A percentile compares a stretch with the other conserved stretches of the same genome.
phyloP scores from a whole-genome alignment of 768 basidiomycete species.

The Kwoniella sp. region DNA sequence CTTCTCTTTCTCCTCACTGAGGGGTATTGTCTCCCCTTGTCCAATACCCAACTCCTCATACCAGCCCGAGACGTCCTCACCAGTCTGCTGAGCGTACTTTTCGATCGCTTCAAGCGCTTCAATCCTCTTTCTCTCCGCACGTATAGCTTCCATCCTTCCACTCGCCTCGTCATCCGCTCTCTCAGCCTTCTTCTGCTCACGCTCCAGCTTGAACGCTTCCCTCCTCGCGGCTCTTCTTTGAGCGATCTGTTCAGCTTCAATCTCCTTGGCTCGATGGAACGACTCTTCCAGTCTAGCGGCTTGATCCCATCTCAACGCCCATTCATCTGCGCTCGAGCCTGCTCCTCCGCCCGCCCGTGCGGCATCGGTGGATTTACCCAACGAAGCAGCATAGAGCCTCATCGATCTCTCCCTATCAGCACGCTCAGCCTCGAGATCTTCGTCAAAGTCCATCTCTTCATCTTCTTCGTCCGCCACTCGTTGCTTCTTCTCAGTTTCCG shows the following conservation, averaged over 20 bases:
- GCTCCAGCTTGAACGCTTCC: constrained; percentile 27
- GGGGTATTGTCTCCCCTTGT: constrained; percentile 12
- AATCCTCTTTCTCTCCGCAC: constrained; percentile 26
- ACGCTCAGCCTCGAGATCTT: not conserved
- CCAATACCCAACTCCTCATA: constrained; percentile 28
- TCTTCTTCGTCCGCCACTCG: constrained; percentile 3
- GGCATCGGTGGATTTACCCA: not conserved
- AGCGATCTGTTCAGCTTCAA: constrained; percentile 30
- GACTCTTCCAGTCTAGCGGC: constrained; percentile 33
- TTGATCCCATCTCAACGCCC: constrained; percentile 26
- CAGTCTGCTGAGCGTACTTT: constrained; percentile 34
- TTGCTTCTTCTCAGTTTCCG: constrained; percentile 9
- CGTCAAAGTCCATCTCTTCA: not conserved
- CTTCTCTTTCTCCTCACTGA: constrained; percentile 18
- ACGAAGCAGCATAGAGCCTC: not conserved
- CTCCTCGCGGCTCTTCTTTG: constrained; percentile 24
- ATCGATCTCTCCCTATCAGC: not conserved
- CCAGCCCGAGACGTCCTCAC: constrained; percentile 38
- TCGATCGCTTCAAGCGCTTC: constrained; percentile 30
- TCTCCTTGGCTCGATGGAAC: constrained; percentile 19
- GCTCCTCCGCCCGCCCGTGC: not conserved
- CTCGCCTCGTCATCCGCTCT: constrained; percentile 12
- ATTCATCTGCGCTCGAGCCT: not conserved
- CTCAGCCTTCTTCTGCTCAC: constrained; percentile 21
- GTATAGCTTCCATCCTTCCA: constrained; percentile 21